Conservation (phyloP, 164 flowering plant species). For the Vitis rupestris region DNA sequence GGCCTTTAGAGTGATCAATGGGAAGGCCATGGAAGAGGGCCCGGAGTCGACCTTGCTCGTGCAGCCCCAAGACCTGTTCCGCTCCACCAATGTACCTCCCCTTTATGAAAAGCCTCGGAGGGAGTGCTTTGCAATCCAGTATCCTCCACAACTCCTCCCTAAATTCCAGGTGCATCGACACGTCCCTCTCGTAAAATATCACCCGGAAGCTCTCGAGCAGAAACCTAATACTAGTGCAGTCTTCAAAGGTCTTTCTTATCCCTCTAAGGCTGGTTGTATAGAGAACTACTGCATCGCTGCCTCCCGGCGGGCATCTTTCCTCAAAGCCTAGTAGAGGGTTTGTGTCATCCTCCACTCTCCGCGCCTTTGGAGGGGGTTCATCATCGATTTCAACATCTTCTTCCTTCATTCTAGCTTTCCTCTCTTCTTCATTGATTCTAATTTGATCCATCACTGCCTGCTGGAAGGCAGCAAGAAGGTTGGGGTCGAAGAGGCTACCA, state of each 20-base stretch:
- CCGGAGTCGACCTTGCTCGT: conserved; percentile 44
- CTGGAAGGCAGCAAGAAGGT: conserved; percentile 36
- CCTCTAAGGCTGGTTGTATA: conserved; percentile 88
- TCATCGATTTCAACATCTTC: conserved; percentile 9
- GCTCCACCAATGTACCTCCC: conserved; percentile 81
- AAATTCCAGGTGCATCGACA: conserved; percentile 80
- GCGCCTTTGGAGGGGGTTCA: conserved; percentile 27
- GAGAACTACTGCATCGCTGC: conserved; percentile 53
- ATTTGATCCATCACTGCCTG: conserved; percentile 23
- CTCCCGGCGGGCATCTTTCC: conserved; percentile 78
- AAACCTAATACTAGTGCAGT: conserved; percentile 58
- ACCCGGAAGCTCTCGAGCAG: conserved; percentile 58
- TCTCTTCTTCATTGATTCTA: conserved; percentile 30
- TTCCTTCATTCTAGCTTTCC: conserved; percentile 22
- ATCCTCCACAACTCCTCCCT: conserved; percentile 67
- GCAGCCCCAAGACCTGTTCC: conserved; percentile 38
- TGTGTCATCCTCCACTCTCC: conserved; percentile 7
- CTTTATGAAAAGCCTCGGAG: conserved; percentile 77
- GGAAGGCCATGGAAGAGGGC: conserved; percentile 38
- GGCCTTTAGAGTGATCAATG: conserved; percentile 6
- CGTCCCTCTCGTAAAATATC: conserved; percentile 64
- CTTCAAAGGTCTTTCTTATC: conserved; percentile 85
- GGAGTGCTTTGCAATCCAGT: conserved; percentile 49
- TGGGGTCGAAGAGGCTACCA: conserved; percentile 40
- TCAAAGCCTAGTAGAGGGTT: conserved; percentile 44